Base-by-base conservation (phyloP, 495 filamentous ascomycete genomes). In the Xylaria sp. region DNA sequence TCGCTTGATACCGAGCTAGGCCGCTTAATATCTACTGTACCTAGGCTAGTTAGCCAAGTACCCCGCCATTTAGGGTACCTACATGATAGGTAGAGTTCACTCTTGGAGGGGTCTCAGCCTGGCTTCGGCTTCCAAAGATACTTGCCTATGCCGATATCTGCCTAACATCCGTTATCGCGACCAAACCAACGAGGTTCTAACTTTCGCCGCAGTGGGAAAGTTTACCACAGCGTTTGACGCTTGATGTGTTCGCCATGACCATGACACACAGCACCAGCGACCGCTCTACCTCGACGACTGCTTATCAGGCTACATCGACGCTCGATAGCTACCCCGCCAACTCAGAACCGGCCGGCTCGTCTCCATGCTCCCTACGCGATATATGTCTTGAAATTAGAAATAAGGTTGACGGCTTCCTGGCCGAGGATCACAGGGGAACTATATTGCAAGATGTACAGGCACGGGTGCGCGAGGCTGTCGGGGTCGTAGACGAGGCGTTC, bases 401-500 rank as follows among this genome's bases (percentile, higher is more conserved):
- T 29, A 88, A 89, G 72, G 85, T 98, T 62, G 83, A 87, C 33
- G 82, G 82, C 40, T 97, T 98, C 78, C 84, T 98, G 61, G 80
- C 82, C 31, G 61, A 71, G 52, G 58, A 65, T 2, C 52, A 62
- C 35, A 61, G 84, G 88, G 75, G 78, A 89, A 69, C 81, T 88
- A 59, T 82, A 86, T 19, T 85, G 83, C 35, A 80, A 88, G 71
- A 82, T 89, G 90, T 92, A 26, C 94, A 98, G 79, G 80, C 80
- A 55, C 94, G 95, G 83, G 92, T 90, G 55, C 84, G 88, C 57
- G 83, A 86, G 19, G 88, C 93, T 1, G 84, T 97, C 72, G 85
- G 81, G 21, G 91, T 97, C 17, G 88, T 97, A 35, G 82, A 87
- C 59, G 86, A 91, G 69, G 93, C 94, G 2, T 81, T 98, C 67